phyloP scores from a whole-genome alignment of 306 rosid species.

The Cicer yamashitae region DNA sequence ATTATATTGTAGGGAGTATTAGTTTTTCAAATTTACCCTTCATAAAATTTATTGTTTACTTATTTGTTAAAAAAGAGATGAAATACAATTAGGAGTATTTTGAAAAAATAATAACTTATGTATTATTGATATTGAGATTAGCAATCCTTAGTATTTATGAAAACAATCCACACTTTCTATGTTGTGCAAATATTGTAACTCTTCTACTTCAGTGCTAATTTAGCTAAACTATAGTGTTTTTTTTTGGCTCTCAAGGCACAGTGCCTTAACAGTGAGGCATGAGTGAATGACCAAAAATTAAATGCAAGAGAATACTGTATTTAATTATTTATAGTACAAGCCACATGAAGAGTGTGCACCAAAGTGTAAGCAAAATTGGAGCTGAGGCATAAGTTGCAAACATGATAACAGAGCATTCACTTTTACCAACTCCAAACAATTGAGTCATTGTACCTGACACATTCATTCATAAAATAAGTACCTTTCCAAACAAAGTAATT shows the following conservation, averaged over 20 bases:
- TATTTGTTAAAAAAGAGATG: no score
- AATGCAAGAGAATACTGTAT: no score
- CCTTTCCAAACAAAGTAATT: not conserved
- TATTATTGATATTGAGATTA: conserved; percentile 7
- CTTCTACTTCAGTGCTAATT: not conserved
- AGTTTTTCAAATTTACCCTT: no score
- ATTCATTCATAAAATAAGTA: not conserved
- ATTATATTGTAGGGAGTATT: no score
- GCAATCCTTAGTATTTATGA: not conserved
- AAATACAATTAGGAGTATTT: not conserved
- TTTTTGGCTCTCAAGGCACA: no score
- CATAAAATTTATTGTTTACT: no score
- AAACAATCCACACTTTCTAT: not conserved
- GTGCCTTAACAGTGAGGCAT: no score
- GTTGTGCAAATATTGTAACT: not conserved
- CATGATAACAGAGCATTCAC: conserved; percentile 51
- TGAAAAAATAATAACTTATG: not conserved
- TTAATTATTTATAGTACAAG: conserved; percentile 29
- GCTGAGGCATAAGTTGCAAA: conserved; percentile 49
- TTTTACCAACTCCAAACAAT: conserved; percentile 49
- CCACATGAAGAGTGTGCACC: conserved; percentile 53
- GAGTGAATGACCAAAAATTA: no score
- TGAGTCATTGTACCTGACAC: conserved; percentile 50
- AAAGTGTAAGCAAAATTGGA: conserved; percentile 40
- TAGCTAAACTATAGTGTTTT: not conserved